Base-by-base conservation (phyloP, 441 rosid species). In the Gossypium trilobum region DNA sequence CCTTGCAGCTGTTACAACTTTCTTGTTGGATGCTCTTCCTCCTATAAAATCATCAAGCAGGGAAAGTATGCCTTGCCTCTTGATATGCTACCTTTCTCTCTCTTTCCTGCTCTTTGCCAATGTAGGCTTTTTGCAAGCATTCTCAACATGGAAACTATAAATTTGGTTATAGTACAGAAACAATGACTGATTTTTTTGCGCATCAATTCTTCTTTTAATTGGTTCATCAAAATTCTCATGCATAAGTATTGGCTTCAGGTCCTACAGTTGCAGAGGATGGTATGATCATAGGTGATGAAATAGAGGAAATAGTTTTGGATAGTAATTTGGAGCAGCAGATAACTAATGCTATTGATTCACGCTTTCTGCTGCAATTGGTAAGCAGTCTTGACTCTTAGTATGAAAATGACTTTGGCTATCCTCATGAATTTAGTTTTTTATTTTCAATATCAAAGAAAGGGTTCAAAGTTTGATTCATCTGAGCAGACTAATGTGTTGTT, bases 351-450 rank as follows among this genome's bases (percentile, higher is more conserved):
- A 84, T 95, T 69, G 88, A 87, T 80, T 85, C 99, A 36, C 87
- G 88, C 55, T 95, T 95, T 81, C 92, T 95, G 69, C 81, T 89
- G 84, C 99, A 93, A 81, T 83, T 95, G 93, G 99, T 95, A 87
- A 71, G 85, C 73, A 68, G 66, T 31, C 36, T 31, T 31, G 6
- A 31, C 61, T 71, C 58, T 20, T 56, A 69, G 19, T 67, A 48
- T 64, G 42, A 33, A 65, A 55, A 72, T 74, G 79, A 14, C 44
- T 14, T 13, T 82, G 8, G 57, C 42, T 76, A 58, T 75, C 70
- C 48, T 55, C 60, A 48, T 67, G 65, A 66, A 63, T 55, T 68
- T 31, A 60, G 44, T 73, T 5, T 51, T 72, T 64, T 60, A 73
- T 70, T 14, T 59, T 67, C 39, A 57, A 58, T 29, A 57, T 75